Percentiles rank a stretch among this genome's conserved stretches.
Conservation (phyloP, 805 yeast genomes). For the Metschnikowia aberdeeniae region DNA sequence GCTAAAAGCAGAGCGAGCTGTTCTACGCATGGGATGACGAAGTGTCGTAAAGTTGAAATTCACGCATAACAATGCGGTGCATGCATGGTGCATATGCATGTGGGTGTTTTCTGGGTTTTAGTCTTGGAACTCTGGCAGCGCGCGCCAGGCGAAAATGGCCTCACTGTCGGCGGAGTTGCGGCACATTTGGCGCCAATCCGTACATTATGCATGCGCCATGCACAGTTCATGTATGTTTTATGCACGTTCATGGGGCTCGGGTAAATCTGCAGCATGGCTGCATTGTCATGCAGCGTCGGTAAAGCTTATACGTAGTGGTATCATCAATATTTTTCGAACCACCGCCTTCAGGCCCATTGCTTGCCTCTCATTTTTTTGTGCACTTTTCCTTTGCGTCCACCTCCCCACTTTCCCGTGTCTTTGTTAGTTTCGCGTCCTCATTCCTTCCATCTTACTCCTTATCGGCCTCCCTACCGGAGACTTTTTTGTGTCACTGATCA, state of each 20-base stretch:
- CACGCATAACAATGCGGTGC: constrained; percentile 3
- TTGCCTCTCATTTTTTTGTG: constrained; percentile 5
- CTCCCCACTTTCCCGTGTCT: neutral
- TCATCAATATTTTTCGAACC: constrained; percentile 6
- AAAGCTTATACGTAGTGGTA: constrained; percentile 6
- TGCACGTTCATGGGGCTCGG: constrained; percentile 4
- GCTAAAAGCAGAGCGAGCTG: neutral
- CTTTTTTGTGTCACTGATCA: too few relatives aligned
- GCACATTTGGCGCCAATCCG: neutral
- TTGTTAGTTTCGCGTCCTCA: neutral
- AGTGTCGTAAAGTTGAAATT: constrained; percentile 3
- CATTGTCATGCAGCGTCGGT: constrained; percentile 4
- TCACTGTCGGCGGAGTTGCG: neutral
- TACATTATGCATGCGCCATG: constrained; percentile 1
- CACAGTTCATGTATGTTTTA: neutral
- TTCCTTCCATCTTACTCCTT: neutral
- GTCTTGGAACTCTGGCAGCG: constrained; percentile 2
- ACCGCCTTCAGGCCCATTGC: constrained; percentile 1
- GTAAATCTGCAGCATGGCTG: constrained; percentile 4
- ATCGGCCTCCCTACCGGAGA: too few relatives aligned
- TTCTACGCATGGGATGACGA: constrained; percentile 3
- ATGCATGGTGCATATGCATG: constrained; percentile 4
- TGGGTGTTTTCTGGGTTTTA: constrained; percentile 3
- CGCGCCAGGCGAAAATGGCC: neutral
- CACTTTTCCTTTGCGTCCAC: neutral